Conservation (phyloP, 2,329 filamentous ascomycete genomes). For the Cryphonectria radicalis region DNA sequence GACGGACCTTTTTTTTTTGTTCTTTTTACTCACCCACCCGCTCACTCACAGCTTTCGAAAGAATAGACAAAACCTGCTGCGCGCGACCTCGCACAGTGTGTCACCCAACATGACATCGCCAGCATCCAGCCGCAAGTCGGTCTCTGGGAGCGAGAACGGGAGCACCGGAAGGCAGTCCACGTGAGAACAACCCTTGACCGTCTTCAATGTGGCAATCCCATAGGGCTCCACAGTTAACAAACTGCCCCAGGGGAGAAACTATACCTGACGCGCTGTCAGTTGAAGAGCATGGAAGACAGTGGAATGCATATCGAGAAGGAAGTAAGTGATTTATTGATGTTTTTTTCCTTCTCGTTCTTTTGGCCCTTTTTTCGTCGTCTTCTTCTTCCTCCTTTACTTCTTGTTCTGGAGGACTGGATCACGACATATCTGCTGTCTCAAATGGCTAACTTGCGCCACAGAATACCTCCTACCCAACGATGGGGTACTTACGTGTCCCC, state of each 20-base stretch:
- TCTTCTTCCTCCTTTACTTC: too few species aligned
- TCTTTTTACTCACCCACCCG: too few species aligned
- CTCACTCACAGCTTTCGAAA: not conserved
- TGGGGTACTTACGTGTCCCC: not conserved
- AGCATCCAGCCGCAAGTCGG: conserved; percentile 1
- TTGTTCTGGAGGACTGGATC: not conserved
- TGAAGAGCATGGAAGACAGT: conserved; percentile 15
- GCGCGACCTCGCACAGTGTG: not conserved
- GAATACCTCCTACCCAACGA: conserved; percentile 21
- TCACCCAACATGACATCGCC: not conserved
- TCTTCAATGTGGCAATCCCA: not conserved
- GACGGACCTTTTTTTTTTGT: not conserved
- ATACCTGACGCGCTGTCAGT: conserved; percentile 16
- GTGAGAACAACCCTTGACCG: not conserved
- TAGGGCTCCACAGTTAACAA: not conserved
- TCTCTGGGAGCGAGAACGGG: conserved; percentile 8
- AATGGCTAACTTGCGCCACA: not conserved
- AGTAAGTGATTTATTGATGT: not conserved
- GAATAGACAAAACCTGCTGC: not conserved
- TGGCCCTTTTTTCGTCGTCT: too few species aligned
- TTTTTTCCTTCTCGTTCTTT: not conserved
- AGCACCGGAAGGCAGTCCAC: conserved; percentile 5
- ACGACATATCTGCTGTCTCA: not conserved
- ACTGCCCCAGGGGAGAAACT: not conserved
- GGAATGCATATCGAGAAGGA: conserved; percentile 18